Evolutionary conservation across 116 monocot species (phyloP), one percentile per base, ranked within the genome.

Genomic region (Phalaenopsis hybrid): DNA sequence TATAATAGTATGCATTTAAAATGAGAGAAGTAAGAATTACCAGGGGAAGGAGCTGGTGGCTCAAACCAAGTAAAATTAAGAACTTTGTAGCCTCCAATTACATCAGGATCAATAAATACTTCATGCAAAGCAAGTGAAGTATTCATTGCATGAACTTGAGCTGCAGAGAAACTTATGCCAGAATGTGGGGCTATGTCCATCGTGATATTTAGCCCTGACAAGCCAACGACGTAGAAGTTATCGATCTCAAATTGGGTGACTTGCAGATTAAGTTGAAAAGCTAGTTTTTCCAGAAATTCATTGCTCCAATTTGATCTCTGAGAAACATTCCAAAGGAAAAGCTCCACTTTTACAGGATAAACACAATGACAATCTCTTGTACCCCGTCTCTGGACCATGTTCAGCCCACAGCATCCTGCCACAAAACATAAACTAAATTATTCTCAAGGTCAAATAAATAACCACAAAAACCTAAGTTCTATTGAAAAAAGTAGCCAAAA

Each of bases 171-270:
- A 86, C 97, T 92, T 78, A 91, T 83, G 80, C 94, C 97, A 44
- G 67, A 85, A 75, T 88, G 84, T 25, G 97, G 97, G 70, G 88
- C 88, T 72, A 97, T 89, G 76, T 92, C 86, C 97, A 97, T 91
- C 10, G 94, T 89, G 70, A 97, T 94, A 79, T 97, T 97, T 45
- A 97, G 86, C 79, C 93, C 97, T 59, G 90, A 87, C 15, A 85
- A 86, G 28, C 97, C 97, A 81, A 97, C 94, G 44, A 97, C 93
- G 85, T 97, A 97, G 78, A 97, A 97, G 80, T 94, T 94, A 61
- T 84, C 84, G 72, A 97, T 97, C 88, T 90, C 94, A 81, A 97
- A 90, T 70, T 97, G 94, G 81, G 82, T 81, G 65, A 90, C 91
- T 58, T 37, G 87, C 44, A 94, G 77, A 37, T 81, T 82, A 63